Conservation (phyloP, 2,329 filamentous ascomycete genomes). For the Aspergillus sp. region DNA sequence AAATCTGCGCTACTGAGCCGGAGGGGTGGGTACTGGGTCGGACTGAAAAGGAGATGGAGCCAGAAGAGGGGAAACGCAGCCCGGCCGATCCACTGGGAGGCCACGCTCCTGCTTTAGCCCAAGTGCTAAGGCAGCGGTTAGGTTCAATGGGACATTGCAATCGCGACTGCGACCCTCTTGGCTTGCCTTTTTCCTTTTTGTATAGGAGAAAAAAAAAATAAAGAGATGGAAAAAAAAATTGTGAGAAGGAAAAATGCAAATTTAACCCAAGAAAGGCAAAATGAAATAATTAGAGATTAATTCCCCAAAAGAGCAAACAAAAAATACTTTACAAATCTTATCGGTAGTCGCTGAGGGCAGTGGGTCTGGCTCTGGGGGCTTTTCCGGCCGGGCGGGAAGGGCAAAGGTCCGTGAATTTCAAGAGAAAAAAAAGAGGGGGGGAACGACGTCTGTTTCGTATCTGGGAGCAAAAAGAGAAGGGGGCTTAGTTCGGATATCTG, state of each 20-base stretch:
- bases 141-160: constrained; percentile 15
- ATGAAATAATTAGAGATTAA: too few relatives aligned
- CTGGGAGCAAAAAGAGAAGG: neutral
- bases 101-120: constrained; percentile 9
- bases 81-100: constrained; percentile 12
- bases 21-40: constrained; percentile 23
- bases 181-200: neutral
- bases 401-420: neutral
- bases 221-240: too few relatives aligned
- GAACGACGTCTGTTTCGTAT: neutral
- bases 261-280: neutral
- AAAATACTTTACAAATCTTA: too few relatives aligned
- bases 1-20: constrained; percentile 21
- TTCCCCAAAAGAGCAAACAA: too few relatives aligned
- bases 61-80: constrained; percentile 11
- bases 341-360: neutral
- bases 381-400: neutral
- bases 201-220: too few relatives aligned
- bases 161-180: constrained; percentile 9
- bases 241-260: too few relatives aligned
- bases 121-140: constrained; percentile 13
- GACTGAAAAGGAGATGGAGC: constrained; percentile 14
- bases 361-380: constrained; percentile 4
- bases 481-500: neutral
- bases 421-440: neutral